Evolutionary conservation across 805 yeast genomes (phyloP).

Genomic region (Candida hispaniensis): DNA sequence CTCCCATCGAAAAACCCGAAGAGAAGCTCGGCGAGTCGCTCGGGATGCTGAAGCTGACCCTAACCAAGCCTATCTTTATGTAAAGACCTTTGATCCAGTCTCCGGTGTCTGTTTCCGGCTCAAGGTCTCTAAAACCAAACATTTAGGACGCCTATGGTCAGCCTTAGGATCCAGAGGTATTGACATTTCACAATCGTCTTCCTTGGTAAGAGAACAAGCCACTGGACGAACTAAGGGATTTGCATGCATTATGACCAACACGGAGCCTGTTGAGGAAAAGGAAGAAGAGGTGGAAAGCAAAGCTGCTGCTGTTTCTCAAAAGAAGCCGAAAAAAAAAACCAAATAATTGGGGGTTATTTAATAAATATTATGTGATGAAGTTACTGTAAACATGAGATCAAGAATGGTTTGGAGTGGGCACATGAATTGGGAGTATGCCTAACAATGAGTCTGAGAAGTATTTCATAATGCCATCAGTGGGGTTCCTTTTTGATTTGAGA

Average conservation of each 20-base stretch:
- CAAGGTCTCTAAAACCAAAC: constrained; percentile 54
- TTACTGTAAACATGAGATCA: too few species aligned
- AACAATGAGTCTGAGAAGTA: too few species aligned
- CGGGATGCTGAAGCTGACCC: constrained; percentile 17
- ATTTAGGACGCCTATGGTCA: constrained; percentile 59
- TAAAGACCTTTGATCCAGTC: constrained; percentile 56
- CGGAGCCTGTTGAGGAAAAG: constrained; percentile 13
- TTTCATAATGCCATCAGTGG: too few species aligned
- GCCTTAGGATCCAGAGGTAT: constrained; percentile 46
- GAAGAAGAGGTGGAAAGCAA: constrained; percentile 2
- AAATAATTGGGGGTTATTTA: constrained; percentile 1
- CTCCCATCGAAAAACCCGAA: constrained; percentile 22
- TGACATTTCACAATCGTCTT: constrained; percentile 14
- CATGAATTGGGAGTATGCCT: too few species aligned
- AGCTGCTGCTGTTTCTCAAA: constrained; percentile 1
- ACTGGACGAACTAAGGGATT: constrained; percentile 13
- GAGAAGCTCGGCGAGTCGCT: constrained; percentile 1
- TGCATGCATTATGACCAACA: constrained; percentile 14
- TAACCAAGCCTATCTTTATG: constrained; percentile 32
- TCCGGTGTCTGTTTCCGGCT: constrained; percentile 52
- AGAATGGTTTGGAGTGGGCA: too few species aligned
- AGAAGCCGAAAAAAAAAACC: constrained; percentile 15
- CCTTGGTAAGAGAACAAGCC: constrained; percentile 2
- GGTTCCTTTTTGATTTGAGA: too few species aligned
- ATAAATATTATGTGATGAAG: neutral